Evolutionary conservation across 495 filamentous ascomycete species (phyloP).

Genomic region (Podospora comata): DNA sequence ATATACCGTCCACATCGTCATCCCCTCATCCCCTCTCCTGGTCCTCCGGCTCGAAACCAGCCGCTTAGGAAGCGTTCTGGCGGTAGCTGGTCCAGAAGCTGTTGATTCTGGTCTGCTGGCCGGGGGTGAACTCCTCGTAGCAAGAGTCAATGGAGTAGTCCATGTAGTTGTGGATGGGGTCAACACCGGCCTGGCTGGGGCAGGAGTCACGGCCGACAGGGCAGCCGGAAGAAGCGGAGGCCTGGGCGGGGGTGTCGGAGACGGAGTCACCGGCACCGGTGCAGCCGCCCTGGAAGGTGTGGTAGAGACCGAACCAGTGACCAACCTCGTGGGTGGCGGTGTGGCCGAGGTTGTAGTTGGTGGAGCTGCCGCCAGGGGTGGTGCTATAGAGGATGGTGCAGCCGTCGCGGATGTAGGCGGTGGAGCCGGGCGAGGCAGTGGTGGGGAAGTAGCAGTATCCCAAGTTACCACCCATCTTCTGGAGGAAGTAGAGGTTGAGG

Average conservation of each 20-base stretch:
- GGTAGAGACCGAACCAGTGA: constrained; percentile 64
- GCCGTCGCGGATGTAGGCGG: constrained; percentile 51
- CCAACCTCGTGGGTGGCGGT: constrained; percentile 64
- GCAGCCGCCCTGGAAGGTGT: constrained; percentile 66
- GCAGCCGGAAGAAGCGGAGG: constrained; percentile 54
- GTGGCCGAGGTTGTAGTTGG: constrained; percentile 56
- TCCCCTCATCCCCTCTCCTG: neutral
- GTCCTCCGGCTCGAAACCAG: neutral
- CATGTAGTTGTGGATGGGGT: constrained; percentile 65
- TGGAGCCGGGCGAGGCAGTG: constrained; percentile 31
- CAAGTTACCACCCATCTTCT: constrained; percentile 47
- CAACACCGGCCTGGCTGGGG: constrained; percentile 43
- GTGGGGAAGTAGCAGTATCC: constrained; percentile 57
- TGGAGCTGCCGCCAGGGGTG: constrained; percentile 51
- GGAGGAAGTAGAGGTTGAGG: constrained; percentile 65
- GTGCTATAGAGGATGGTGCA: constrained; percentile 55
- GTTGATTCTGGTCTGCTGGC: constrained; percentile 45
- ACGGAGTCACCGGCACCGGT: constrained; percentile 53
- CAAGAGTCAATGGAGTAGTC: constrained; percentile 58
- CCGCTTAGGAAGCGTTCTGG: constrained; percentile 13
- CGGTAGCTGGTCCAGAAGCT: constrained; percentile 46
- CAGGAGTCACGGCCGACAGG: constrained; percentile 54
- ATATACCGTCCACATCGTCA: neutral
- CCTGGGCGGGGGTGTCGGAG: constrained; percentile 57
- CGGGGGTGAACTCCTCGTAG: constrained; percentile 48